Evolutionary conservation across 805 yeast species (phyloP).

Genomic region (Metschnikowia koreensis): DNA sequence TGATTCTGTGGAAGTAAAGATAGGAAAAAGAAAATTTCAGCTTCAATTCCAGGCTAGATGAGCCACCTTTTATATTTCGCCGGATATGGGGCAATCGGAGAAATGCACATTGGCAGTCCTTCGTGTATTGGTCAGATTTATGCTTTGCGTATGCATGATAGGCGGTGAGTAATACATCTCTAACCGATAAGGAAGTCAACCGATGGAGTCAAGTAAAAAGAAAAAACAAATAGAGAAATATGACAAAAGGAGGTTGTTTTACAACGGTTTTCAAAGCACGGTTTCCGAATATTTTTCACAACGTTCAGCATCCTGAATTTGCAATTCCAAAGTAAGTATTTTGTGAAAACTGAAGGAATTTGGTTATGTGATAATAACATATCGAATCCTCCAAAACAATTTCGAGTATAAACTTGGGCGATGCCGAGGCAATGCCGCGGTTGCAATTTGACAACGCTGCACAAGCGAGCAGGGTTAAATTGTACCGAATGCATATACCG

Average conservation of each 20-base stretch:
- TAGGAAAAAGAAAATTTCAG: not conserved
- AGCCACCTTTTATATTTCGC: not conserved
- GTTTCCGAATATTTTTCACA: not conserved
- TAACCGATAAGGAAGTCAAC: not conserved
- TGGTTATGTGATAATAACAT: too few relatives aligned
- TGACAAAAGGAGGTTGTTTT: not conserved
- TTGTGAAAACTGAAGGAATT: too few relatives aligned
- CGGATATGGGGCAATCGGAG: not conserved
- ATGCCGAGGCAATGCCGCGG: not conserved
- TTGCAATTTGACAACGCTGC: not conserved
- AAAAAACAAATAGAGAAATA: not conserved
- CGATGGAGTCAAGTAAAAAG: not conserved
- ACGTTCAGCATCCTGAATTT: too few relatives aligned
- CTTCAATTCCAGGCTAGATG: too few relatives aligned
- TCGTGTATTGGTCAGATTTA: not conserved
- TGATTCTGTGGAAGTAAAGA: not conserved
- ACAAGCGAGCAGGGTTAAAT: not conserved
- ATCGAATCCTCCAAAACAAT: too few relatives aligned
- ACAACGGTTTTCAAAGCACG: too few relatives aligned
- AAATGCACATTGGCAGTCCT: too few relatives aligned
- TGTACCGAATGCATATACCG: not conserved
- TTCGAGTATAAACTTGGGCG: not conserved
- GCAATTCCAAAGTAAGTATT: too few relatives aligned
- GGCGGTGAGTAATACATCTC: not conserved
- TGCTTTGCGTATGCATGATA: not conserved